A percentile compares a stretch with the other conserved stretches of the same genome.
Evolutionary conservation across 192 early-diverging fungal species (phyloP).

Genomic region (Coemansia aciculifera): DNA sequence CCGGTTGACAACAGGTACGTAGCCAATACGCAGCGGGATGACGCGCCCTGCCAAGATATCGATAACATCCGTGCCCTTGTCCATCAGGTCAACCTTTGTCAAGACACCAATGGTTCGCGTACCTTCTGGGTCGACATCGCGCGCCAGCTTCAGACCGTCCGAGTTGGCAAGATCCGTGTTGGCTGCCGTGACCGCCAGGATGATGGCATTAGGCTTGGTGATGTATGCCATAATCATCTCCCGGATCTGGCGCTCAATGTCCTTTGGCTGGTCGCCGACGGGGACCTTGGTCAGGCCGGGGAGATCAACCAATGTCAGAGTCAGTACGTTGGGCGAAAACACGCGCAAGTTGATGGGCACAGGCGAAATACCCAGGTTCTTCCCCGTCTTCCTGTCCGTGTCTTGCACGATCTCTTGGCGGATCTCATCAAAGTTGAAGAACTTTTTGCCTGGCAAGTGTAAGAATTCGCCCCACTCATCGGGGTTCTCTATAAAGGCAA

Average conservation of each 20-base stretch:
- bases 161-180: constrained; percentile 99
- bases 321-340: constrained; percentile 97
- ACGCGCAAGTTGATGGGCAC: constrained; percentile 96
- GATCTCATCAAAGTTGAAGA: constrained; percentile 94
- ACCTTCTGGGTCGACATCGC: constrained; percentile 99
- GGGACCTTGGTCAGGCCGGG: constrained; percentile 99
- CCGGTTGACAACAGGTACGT: constrained; percentile 99
- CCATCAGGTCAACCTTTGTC: constrained; percentile 99
- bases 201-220: constrained; percentile 96
- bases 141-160: constrained; percentile 96
- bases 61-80: constrained; percentile 98
- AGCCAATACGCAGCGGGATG: constrained; percentile 95
- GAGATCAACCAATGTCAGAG: constrained; percentile 97
- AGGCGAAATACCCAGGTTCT: constrained; percentile 87
- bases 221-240: constrained; percentile 99
- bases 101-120: constrained; percentile 98
- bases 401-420: constrained; percentile 93
- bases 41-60: constrained; percentile 97
- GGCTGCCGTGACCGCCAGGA: constrained; percentile 95
- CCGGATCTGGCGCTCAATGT: constrained; percentile 97
- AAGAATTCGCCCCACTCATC: constrained; percentile 99
- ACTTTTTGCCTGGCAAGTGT: constrained; percentile 96
- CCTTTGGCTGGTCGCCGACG: constrained; percentile 98
- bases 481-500: constrained; percentile 53
- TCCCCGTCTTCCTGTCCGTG: constrained; percentile 85